Evolutionary conservation across 345 rosid genomes (phyloP).

Genomic region (Salix koriyanagi): DNA sequence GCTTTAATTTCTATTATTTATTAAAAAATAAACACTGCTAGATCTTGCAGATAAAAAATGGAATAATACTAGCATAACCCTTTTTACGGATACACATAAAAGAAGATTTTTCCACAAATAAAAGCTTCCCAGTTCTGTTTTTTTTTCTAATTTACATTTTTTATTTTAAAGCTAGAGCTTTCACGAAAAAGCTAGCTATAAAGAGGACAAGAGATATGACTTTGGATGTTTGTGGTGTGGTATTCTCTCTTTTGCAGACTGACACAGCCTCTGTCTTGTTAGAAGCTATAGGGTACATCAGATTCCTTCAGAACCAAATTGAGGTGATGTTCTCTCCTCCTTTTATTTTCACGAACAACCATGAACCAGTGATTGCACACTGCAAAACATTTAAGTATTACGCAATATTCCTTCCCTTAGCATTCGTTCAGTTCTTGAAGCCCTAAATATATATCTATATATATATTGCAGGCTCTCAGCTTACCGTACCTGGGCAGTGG

Average conservation of each 20-base stretch:
- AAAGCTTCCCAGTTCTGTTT: neutral
- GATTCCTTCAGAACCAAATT: conserved; percentile 32
- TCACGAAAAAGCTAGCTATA: neutral
- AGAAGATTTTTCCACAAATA: neutral
- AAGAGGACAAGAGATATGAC: conserved; percentile 22
- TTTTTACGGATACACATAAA: neutral
- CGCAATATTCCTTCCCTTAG: conserved; percentile 11
- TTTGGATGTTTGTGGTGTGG: conserved; percentile 28
- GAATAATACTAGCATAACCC: neutral
- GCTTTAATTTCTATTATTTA: neutral
- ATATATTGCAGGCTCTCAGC: conserved; percentile 73
- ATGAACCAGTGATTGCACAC: conserved; percentile 16
- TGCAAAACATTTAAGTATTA: neutral
- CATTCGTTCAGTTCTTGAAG: conserved; percentile 17
- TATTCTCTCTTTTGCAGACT: conserved; percentile 20
- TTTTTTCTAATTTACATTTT: neutral
- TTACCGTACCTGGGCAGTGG: conserved; percentile 84
- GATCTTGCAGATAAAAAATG: neutral
- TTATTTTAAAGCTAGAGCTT: neutral
- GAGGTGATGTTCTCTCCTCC: conserved; percentile 22
- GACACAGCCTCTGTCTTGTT: conserved; percentile 31
- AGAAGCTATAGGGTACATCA: conserved; percentile 30
- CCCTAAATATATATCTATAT: neutral
- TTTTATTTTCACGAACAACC: conserved; percentile 29
- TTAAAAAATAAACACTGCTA: neutral